Evolutionary conservation across 192 early-diverging fungal genomes (phyloP), one percentile per base, ranked within the genome.

Genomic region (Dissophora ornata): DNA sequence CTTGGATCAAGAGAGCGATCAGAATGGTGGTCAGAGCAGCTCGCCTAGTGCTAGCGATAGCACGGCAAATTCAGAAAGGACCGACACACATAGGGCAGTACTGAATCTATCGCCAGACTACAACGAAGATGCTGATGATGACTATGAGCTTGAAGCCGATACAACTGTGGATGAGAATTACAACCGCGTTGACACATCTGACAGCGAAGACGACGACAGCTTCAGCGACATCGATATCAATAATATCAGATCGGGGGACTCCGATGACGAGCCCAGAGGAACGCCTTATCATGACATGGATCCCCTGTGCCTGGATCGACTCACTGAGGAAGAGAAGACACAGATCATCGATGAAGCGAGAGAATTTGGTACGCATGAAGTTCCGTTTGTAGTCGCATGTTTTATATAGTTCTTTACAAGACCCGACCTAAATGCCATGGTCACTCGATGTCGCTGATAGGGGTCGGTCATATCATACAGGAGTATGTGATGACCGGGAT

Each of bases 201-300:
- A 71, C 16, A 47, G 58, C 55, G 52, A 63, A 10, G 70, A 80
- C 15, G 61, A 65, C 33, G 74, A 79, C 28, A 64, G 47, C 45
- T 63, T 66, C 21, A 62, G 41, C 19, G 59, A 71, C 28, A 77
- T 82, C n/a, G 70, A 83, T 28, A 45, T 67, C 5, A 55, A 71
- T 29, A 74, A 83, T 48, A 71, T 82, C 19, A 75, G 62, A 0
- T 80, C 86, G n/a, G 79, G 85, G 59, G 53, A 57, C 38, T 63
- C 77, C 78, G 74, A 45, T 41, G 25, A 44, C 70, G 56, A 62
- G 71, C 54, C 60, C 7, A 55, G 22, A 25, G 57, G 60, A 8
- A 26, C n/a, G 1, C 25, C 54, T 19, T 69, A 71, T 25, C 52
- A 53, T 6, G 68, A 57, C 28, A 53, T 46, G 9, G 62, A 80